Base-by-base conservation (phyloP, 257 asterid genomes). In the Schizonepeta tenuifolia region DNA sequence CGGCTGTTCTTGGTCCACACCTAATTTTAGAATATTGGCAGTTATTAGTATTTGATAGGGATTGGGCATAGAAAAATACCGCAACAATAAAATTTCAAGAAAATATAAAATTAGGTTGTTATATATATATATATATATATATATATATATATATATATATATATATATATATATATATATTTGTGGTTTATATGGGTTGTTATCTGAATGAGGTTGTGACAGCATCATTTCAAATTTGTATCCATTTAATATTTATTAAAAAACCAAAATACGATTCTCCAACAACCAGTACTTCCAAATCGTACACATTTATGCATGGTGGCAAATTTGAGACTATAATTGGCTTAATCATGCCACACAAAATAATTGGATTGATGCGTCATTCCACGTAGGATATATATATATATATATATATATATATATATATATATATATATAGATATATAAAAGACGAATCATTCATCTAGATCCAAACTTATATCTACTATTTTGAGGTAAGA, bases 41-140 rank as follows among this genome's bases (percentile, higher is more conserved):
- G 15, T 66, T 66, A 17, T 66, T 47, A n/a, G n/a, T n/a, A 46
- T 46, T 46, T 47, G 71, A 66, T 17, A 26, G 71, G 10, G 59
- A 66, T 66, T 47, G 46, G 6, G 7, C 55, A 13, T 0, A 14
- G 5, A 3, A 61, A 38, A 24, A 13, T 11, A 43, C 22, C 22
- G 64, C 21, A 58, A 14, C 64, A 4, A 26, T 14, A 58, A 38
- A 17, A n/a, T 18, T 18, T 6, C 1, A 40, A 40, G 5, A 33
- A 17, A 9, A 60, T 0, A 5, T 3, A 24, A n/a, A n/a, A n/a
- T n/a, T n/a, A n/a, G n/a, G n/a, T n/a, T n/a, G n/a, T n/a, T n/a
- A n/a, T n/a, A n/a, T n/a, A n/a, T n/a, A n/a, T n/a, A n/a, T n/a
- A n/a, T n/a, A n/a, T n/a, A n/a, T n/a, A n/a, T n/a, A n/a, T n/a